These are phyloP conservation scores for Lanmaoa pseudosensibilis DNA, from an alignment of 768 basidiomycete species.

Conservation along the genomic window DNA sequence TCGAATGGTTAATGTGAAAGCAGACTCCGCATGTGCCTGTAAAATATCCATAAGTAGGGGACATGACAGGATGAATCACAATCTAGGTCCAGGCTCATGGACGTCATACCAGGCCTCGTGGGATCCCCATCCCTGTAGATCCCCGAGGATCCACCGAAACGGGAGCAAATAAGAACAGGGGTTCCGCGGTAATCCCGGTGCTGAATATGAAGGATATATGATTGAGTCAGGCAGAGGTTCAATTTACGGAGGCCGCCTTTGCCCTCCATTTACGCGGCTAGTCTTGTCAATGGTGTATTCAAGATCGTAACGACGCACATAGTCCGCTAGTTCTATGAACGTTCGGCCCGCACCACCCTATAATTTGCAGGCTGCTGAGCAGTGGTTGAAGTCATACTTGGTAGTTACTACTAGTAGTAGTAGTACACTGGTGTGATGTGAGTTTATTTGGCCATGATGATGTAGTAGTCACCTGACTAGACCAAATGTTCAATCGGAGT, in stretches of 20 bases:
- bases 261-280: not conserved
- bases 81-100: not conserved
- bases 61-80: not conserved
- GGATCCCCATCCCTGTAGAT: not conserved
- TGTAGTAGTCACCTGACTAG: constrained; percentile 19
- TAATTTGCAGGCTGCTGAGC: not conserved
- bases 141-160: not conserved
- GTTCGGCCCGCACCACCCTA: too few relatives aligned
- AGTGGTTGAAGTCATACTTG: not conserved
- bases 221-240: not conserved
- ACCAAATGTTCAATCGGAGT: constrained; percentile 19
- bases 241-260: not conserved
- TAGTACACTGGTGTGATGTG: too few relatives aligned
- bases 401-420: too few relatives aligned
- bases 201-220: not conserved
- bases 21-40: constrained; percentile 5
- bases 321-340: too few relatives aligned
- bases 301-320: not conserved
- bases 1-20: not conserved
- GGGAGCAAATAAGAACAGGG: not conserved
- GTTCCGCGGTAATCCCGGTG: not conserved
- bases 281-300: not conserved
- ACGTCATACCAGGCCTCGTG: not conserved
- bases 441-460: too few relatives aligned
- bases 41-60: not conserved